These are phyloP conservation scores for Blastomyces emzantsi DNA, from an alignment of 2,329 filamentous ascomycete species.

Conservation along the genomic window DNA sequence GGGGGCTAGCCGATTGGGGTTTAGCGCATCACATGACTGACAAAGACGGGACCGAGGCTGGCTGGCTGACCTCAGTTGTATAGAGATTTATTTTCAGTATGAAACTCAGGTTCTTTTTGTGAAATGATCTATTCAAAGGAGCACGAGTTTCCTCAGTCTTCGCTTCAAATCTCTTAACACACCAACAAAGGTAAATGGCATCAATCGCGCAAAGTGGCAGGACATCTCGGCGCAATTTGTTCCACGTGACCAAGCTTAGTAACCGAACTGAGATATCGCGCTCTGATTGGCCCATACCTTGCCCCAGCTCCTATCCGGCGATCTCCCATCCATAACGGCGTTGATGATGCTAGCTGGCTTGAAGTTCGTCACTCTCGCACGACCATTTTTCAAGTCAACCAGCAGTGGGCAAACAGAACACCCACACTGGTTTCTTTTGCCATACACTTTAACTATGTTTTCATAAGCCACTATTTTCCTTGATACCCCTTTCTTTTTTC, in stretches of 20 bases:
- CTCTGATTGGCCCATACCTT: not conserved
- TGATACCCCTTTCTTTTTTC: conserved; percentile 16
- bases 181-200: not conserved
- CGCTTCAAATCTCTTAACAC: not conserved
- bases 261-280: not conserved
- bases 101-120: not conserved
- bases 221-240: not conserved
- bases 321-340: not conserved
- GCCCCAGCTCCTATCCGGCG: not conserved
- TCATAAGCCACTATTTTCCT: conserved; percentile 11
- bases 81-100: not conserved
- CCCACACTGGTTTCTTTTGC: not conserved
- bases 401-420: conserved; percentile 1
- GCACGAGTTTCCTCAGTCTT: not conserved
- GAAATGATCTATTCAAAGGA: not conserved
- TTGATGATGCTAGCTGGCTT: conserved; percentile 9
- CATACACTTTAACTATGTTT: conserved; percentile 17
- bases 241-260: conserved; percentile 2
- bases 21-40: not conserved
- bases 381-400: not conserved
- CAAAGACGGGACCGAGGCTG: not conserved
- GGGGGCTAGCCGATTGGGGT: not conserved
- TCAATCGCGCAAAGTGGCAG: not conserved
- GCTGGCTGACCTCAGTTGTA: not conserved
- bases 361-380: not conserved